Base-by-base conservation (phyloP, 805 yeast genomes). In the Nakazawaea molendinolei region DNA sequence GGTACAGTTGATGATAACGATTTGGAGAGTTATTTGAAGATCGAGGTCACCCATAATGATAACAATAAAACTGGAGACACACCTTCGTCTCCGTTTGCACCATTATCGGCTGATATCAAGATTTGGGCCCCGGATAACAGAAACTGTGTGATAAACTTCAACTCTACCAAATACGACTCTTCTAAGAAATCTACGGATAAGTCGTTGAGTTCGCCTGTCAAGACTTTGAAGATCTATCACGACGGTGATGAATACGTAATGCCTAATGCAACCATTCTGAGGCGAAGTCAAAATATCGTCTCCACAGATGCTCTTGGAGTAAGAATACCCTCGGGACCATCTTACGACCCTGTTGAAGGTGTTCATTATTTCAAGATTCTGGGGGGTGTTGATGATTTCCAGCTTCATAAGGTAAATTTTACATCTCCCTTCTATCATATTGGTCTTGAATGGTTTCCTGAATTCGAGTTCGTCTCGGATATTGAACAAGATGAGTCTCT, bases 381-480 rank as follows among this genome's bases (percentile, higher is more conserved):
- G 42, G 59, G 62, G 19, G 95, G 95, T 12, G 80, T 86, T 35
- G 76, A 78, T 43, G 68, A 69, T 41, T 48, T 83, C 5, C 74
- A 73, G 35, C 50, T 86, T 39, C 83, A 81, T 55, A 84, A 80
- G 50, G 56, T 80, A 19, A 65, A 69, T 46, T 79, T 86, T 78
- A 61, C 69, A 5, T 64, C 65, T 33, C 48, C 63, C 1, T 49
- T 47, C 5, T 80, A 74, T 49, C 83, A 71, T 44, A 41, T 86
- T 29, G 83, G 79, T 3, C 46, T 86, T 33, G 83, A 83, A 50
- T 86, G 95, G 95, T 61, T 81, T 23, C 94, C 94, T 4, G 26
- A 33, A 15, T 38, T 33, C 14, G 38, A 33, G 6, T 25, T 33
- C 16, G 68, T 67, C 36, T 60, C 71, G 47, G 59, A 69, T 10